phyloP scores from a whole-genome alignment of 495 filamentous ascomycete genomes.

The Pseudomonodictys pantanalensis region DNA sequence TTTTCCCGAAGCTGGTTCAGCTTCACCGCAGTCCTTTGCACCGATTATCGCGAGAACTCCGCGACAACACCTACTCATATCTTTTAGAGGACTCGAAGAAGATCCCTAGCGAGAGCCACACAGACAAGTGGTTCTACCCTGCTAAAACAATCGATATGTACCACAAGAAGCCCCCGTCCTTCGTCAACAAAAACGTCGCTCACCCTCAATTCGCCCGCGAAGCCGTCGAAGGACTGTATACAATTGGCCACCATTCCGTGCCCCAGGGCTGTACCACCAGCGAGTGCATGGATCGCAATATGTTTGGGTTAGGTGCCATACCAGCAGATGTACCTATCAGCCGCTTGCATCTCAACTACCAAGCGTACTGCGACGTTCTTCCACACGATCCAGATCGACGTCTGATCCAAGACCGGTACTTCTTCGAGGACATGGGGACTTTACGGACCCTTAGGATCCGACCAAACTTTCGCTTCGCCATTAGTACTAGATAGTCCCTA shows the following conservation, averaged over 20 bases:
- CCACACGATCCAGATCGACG: too few relatives aligned
- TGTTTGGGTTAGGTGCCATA: background rate
- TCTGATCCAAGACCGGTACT: too few relatives aligned
- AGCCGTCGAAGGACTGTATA: background rate
- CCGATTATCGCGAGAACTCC: background rate
- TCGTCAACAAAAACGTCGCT: background rate
- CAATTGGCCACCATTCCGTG: background rate
- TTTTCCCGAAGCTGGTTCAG: background rate
- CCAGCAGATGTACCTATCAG: background rate
- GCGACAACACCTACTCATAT: background rate
- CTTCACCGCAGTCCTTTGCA: background rate
- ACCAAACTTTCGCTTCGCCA: too few relatives aligned
- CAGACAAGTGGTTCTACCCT: too few relatives aligned
- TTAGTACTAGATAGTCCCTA: too few relatives aligned
- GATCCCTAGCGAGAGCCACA: too few relatives aligned
- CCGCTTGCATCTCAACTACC: too few relatives aligned
- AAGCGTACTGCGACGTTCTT: too few relatives aligned
- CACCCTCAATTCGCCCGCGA: background rate
- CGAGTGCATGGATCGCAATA: background rate
- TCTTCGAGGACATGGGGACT: too few relatives aligned
- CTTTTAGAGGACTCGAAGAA: background rate
- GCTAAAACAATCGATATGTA: too few relatives aligned
- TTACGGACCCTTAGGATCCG: too few relatives aligned
- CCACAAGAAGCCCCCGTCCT: too few relatives aligned
- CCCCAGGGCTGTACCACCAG: background rate